Evolutionary conservation across 306 rosid species (phyloP), one percentile per base, ranked within the genome.

Genomic region (Hippophae gyantsensis): DNA sequence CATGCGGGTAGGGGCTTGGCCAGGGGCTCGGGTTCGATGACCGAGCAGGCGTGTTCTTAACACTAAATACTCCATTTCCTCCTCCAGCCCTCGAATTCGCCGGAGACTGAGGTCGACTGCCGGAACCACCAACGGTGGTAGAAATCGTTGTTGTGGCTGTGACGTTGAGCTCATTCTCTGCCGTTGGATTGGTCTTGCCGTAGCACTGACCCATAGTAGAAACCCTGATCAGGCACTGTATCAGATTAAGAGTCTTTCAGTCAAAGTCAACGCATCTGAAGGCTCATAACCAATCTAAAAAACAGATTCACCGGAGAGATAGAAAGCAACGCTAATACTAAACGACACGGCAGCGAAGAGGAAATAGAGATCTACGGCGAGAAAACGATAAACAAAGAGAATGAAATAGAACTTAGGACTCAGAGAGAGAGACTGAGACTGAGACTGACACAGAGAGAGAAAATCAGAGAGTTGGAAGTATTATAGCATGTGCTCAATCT

Each of bases 1-100:
- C 95, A 11, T 84, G 93, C 23, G 97, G 97, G 68, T 86, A 89
- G 0, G 95, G 97, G 62, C 97, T 86, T 10, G 93, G 97, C 97
- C 97, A 89, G 0, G 95, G 95, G 62, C 96, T 86, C 14, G 84
- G 72, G 66, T 84, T 73, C 38, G 94, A 81, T 3, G 83, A 64
- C 62, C 95, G 57, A 7, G 76, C 85, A 26, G 95, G 97, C 18
- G 97, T 84, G 50, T 58, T 70, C 73, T 82, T 86, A 14, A 69
- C 56, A 43, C 57, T 64, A 48, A 41, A 52, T 5, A 54, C 69
- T 1, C 85, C 89, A 66, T 76, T 77, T 4, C 65, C 65, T 10
- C 54, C 76, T 46, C 71, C 59, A 10, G 5, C 38, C 38, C 38
- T 32, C 38, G 57, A 66, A 48, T 80, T 67, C 6, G 67, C 52